Base-by-base conservation (phyloP, 192 early-diverging fungal genomes). In the Backusella australiensis region DNA sequence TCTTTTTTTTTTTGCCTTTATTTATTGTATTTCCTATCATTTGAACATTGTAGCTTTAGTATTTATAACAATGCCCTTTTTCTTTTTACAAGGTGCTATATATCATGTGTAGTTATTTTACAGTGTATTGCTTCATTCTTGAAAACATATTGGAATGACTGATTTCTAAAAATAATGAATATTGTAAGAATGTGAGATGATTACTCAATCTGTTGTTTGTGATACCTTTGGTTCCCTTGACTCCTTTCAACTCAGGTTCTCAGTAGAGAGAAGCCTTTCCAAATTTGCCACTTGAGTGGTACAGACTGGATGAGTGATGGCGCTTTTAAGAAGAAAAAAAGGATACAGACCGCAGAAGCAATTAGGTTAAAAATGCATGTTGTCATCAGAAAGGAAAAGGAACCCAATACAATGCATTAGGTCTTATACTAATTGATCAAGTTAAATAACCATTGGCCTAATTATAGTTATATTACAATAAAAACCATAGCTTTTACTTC, bases 401-500 rank as follows among this genome's bases (percentile, higher is more conserved):
- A 1, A 66, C 73, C 53, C n/a, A 74, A 68, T 72, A 56, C 53
- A 11, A 6, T 76, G 67, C 85, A 85, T 32, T 85, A 81, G 19
- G 88, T 79, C 67, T 87, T 87, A 17, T 83, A 87, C 69, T 87
- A 88, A 44, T 44, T 17, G 4, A 17, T 6, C 67, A 78, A 79
- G 35, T 26, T 34, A 26, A 26, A 6, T 8, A 69, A 7, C 35
- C 3, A n/a, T 0, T 39, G 34, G 19, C 19, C 19, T 35, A 6
- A 6, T 21, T 59, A 11, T 35, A 6, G 2, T 32, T 59, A 11
- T 46, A 36, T 74, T 79, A 79, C 75, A 71, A 88, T 86, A 1
- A 87, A 85, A 39, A 85, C 69, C 19, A 90, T 74, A 9, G 86
- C 74, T n/a, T 87, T 83, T 7, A 85, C 78, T 14, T 87, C 87